These are phyloP conservation scores for Pseudopithomyces maydicus DNA, from an alignment of 2,329 filamentous ascomycete species.

Conservation along the genomic window DNA sequence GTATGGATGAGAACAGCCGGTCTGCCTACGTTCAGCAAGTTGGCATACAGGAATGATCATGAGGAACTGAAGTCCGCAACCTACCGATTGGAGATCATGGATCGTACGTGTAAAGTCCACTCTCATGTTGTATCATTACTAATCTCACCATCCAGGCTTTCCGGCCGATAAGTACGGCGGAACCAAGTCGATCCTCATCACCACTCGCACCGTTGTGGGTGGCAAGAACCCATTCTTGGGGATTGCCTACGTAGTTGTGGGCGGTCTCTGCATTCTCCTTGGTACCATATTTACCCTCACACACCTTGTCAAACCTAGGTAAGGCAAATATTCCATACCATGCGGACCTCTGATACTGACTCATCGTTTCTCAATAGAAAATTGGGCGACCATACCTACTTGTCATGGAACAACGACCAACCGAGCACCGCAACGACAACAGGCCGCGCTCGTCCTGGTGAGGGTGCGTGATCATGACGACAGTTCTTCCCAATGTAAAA, in stretches of 20 bases:
- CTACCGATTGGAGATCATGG: constrained; percentile 77
- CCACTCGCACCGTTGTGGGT: constrained; percentile 89
- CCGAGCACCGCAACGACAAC: constrained; percentile 61
- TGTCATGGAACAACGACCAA: constrained; percentile 88
- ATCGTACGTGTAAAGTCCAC: constrained; percentile 65
- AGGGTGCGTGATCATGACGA: constrained; percentile 36
- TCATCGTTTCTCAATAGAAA: constrained; percentile 65
- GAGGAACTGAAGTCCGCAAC: constrained; percentile 69
- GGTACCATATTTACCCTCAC: constrained; percentile 87
- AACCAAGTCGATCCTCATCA: constrained; percentile 87
- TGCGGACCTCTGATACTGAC: constrained; percentile 8
- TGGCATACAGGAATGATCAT: constrained; percentile 81
- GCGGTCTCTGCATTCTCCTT: constrained; percentile 87
- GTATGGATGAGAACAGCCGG: constrained; percentile 99
- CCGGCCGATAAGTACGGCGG: constrained; percentile 78
- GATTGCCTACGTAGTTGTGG: constrained; percentile 93
- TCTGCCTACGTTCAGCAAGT: constrained; percentile 91
- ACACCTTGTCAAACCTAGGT: constrained; percentile 90
- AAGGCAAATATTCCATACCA: constrained; percentile 39
- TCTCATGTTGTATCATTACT: constrained; percentile 17
- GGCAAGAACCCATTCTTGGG: constrained; percentile 95
- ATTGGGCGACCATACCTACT: constrained; percentile 95
- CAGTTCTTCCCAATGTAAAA: constrained; percentile 19
- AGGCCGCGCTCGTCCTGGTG: constrained; percentile 44
- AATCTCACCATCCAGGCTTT: constrained; percentile 66